Evolutionary conservation across 352 stramenopile genomes (phyloP).

Genomic region (Pythium periplocum): DNA sequence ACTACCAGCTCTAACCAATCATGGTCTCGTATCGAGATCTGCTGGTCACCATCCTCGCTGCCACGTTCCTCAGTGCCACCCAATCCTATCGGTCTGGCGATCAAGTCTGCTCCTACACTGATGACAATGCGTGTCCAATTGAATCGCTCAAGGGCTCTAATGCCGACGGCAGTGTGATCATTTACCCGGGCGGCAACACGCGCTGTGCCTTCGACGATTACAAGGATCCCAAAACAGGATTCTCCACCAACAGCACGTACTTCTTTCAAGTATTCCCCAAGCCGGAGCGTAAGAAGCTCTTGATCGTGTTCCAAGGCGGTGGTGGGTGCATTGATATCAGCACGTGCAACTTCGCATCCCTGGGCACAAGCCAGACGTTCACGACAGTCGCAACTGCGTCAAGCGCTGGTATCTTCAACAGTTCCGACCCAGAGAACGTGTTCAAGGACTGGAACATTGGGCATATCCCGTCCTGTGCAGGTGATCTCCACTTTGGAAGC

Average conservation of each 20-base stretch:
- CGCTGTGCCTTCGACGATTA: constrained; percentile 44
- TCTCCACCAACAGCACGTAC: constrained; percentile 42
- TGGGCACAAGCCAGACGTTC: constrained; percentile 24
- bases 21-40: too few relatives aligned
- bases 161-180: constrained; percentile 28
- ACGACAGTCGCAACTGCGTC: constrained; percentile 24
- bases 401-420: constrained; percentile 41
- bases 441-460: constrained; percentile 75
- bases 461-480: constrained; percentile 60
- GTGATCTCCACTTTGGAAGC: constrained; percentile 56
- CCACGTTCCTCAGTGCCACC: too few relatives aligned
- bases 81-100: constrained; percentile 7
- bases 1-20: too few relatives aligned
- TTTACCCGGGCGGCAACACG: constrained; percentile 41
- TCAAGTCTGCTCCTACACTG: constrained; percentile 8
- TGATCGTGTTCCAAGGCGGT: constrained; percentile 63
- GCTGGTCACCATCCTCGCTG: too few relatives aligned
- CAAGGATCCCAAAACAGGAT: constrained; percentile 18
- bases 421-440: constrained; percentile 44
- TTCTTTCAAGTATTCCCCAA: constrained; percentile 71
- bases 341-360: constrained; percentile 57
- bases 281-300: constrained; percentile 38
- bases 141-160: constrained; percentile 13
- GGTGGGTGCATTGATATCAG: constrained; percentile 54
- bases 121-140: not conserved